Percentiles rank a stretch among this genome's conserved stretches.
Conservation (phyloP, 2,329 filamentous ascomycete species). For the Niveomyces coronatus region DNA sequence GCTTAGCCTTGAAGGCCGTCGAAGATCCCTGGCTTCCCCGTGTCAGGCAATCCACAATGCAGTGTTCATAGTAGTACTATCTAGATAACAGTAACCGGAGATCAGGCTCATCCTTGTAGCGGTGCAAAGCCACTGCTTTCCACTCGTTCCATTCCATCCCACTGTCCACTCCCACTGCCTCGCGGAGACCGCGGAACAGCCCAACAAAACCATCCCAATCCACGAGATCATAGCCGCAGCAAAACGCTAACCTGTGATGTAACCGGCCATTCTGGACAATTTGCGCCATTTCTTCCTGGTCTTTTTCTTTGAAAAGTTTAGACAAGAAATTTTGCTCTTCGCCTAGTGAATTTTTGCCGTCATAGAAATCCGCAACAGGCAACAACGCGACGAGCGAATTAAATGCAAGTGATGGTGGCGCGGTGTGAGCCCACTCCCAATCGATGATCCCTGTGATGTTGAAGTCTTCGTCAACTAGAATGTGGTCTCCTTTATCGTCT, state of each 20-base stretch:
- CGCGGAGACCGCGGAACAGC: conserved; percentile 29
- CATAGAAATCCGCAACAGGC: conserved; percentile 30
- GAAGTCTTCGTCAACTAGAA: conserved; percentile 3
- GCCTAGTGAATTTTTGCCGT: conserved; percentile 23
- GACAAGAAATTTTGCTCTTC: conserved; percentile 29
- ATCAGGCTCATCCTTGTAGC: conserved; percentile 21
- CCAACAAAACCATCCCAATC: conserved; percentile 34
- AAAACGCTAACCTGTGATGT: conserved; percentile 30
- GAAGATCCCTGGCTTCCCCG: too few relatives aligned
- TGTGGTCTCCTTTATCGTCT: conserved; percentile 17
- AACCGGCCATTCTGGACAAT: conserved; percentile 27
- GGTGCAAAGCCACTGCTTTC: conserved; percentile 24
- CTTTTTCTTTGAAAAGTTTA: conserved; percentile 21
- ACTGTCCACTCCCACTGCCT: conserved; percentile 22
- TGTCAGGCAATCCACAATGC: neutral
- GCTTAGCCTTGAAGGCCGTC: too few relatives aligned
- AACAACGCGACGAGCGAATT: conserved; percentile 17
- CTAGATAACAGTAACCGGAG: conserved; percentile 13
- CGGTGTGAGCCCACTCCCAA: conserved; percentile 5
- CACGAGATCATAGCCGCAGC: conserved; percentile 30
- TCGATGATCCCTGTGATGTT: conserved; percentile 6
- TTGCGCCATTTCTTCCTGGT: conserved; percentile 23
- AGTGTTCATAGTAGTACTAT: neutral
- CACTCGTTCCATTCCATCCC: conserved; percentile 28
- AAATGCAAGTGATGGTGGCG: conserved; percentile 2